Base-by-base conservation (phyloP, 768 basidiomycete genomes). In the Solioccasus polychromus region DNA sequence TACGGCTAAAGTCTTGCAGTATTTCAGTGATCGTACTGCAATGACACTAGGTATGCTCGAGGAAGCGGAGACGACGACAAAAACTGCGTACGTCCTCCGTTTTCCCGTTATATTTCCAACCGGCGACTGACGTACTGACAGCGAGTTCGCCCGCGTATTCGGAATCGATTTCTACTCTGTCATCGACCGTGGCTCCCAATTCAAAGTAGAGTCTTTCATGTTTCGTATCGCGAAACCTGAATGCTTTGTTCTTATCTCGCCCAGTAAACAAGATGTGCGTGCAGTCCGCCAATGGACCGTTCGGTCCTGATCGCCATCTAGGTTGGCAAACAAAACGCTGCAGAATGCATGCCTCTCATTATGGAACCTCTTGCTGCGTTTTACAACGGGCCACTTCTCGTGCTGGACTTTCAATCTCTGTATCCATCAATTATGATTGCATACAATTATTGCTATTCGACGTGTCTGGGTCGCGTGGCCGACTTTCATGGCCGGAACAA, bases 341-440 rank as follows among this genome's bases (percentile, higher is more conserved):
- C 93, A 2, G 95, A 97, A 68, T 93, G 91, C 55, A 88, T 90
- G 75, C 93, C 94, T 4, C 75, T 98, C 17, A 89, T 97, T 44
- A 88, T 95, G 82, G 96, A 99, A 59, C 96, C 95, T 0, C 70
- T 82, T 31, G 95, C 93, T 0, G 89, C 88, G 2, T 95, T 92
- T 59, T 99, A 97, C 66, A 88, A 82, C 32, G 88, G 88, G 54
- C 96, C 96, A 4, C 74, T 99, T 11, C 71, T 97, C 28, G 94
- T 99, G 1, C 74, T 99, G 44, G 96, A 99, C 64, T 99, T 98
- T 63, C 92, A 96, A 57, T 92, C 88, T 2, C 75, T 99, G 20
- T 99, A 99, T 63, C 96, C 96, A 0, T 96, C 93, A 0, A 74
- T 97, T 48, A 98, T 98, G 95, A 95, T 98, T 55, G 95, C 93